Conservation (phyloP, 192 early-diverging fungal species). For the Coemansia sp. region DNA sequence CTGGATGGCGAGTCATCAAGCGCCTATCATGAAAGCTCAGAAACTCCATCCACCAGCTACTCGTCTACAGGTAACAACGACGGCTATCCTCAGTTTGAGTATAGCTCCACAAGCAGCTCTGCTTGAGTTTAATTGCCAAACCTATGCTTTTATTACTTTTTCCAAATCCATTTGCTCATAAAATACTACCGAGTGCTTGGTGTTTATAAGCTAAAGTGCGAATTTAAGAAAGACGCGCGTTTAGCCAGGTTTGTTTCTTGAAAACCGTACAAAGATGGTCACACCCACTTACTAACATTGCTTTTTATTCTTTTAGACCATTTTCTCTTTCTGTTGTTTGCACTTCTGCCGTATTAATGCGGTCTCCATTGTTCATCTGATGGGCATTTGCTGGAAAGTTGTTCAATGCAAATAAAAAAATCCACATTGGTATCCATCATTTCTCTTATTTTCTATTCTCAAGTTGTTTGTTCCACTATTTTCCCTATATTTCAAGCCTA, state of each 20-base stretch:
- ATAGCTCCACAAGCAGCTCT: background rate
- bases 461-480: background rate
- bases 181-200: too few species aligned
- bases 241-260: too few species aligned
- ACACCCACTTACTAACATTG: background rate
- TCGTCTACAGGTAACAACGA: background rate
- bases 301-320: background rate
- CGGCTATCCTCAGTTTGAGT: background rate
- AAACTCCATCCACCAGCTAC: background rate
- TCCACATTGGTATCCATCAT: too few species aligned
- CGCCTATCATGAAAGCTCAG: background rate
- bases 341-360: background rate
- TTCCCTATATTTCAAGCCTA: background rate
- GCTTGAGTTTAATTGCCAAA: background rate
- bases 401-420: background rate
- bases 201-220: too few species aligned
- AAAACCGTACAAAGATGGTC: background rate
- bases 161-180: too few species aligned
- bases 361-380: background rate
- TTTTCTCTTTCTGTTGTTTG: background rate
- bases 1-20: background rate
- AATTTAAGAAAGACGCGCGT: too few species aligned
- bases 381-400: background rate
- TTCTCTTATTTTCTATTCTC: background rate
- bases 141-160: too few species aligned